Evolutionary conservation across 2,329 filamentous ascomycete genomes (phyloP).

Genomic region (Clonostachys solani): DNA sequence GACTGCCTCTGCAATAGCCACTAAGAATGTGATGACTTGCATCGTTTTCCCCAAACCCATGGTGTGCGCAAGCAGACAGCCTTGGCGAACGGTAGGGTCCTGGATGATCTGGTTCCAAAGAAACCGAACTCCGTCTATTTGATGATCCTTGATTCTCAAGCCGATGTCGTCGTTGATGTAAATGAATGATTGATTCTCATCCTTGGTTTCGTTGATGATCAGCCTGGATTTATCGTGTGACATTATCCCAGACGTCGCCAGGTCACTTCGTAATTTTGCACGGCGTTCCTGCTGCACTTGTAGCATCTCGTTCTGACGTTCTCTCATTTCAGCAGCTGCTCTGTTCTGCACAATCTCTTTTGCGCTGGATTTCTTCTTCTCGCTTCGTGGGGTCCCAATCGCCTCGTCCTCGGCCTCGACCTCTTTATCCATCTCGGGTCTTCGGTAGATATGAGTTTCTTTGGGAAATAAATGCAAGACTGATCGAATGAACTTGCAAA

Average conservation of each 20-base stretch:
- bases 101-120: conserved; percentile 81
- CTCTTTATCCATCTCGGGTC: conserved; percentile 9
- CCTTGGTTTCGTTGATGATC: conserved; percentile 64
- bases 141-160: conserved; percentile 68
- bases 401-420: conserved; percentile 10
- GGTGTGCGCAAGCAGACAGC: conserved; percentile 80
- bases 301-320: conserved; percentile 47
- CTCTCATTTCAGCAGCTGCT: conserved; percentile 45
- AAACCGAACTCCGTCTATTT: conserved; percentile 77
- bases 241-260: conserved; percentile 36
- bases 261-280: conserved; percentile 36
- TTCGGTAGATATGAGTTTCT: conserved; percentile 19
- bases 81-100: conserved; percentile 54
- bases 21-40: conserved; percentile 82
- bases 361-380: neutral
- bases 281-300: conserved; percentile 50
- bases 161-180: conserved; percentile 64
- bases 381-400: conserved; percentile 11
- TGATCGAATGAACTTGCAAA: conserved; percentile 18
- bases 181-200: conserved; percentile 54
- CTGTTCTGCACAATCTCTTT: conserved; percentile 29
- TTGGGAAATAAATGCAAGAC: conserved; percentile 20
- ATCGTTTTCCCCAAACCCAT: conserved; percentile 94
- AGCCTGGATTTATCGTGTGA: conserved; percentile 42
- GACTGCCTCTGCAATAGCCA: conserved; percentile 66